Evolutionary conservation across 1,284 basidiomycete species (phyloP), one percentile per base, ranked within the genome.

Genomic region (Boletus semigastroideus): DNA sequence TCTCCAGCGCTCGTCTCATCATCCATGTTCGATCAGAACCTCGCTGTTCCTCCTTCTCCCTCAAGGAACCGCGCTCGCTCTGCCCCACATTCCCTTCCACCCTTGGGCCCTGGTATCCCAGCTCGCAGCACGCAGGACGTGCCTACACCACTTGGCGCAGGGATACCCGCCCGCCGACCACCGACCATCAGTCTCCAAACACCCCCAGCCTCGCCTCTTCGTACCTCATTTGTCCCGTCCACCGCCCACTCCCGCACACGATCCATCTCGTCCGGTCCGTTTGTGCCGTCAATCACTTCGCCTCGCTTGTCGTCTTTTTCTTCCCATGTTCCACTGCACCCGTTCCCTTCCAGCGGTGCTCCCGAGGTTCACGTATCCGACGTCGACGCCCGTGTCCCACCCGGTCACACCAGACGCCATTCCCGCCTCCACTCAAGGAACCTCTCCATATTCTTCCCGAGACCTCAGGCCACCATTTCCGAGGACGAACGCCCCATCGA

Each of bases 391-490:
- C 37, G 22, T 19, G 33, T 56, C 16, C 63, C 61, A 0, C 66
- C 63, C 25, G 51, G 56, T 43, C 74, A 80, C 48, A 67, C 66
- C 10, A 76, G 83, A 40, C 71, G 83, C 38, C 90, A 94, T 68
- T 75, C 81, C 1, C 80, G 90, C 11, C 77, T 95, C 20, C 94
- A 98, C 68, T 25, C 25, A 6, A 25, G 25, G 25, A 25, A 25
- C 25, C 25, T 25, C 25, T 25, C 25, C 25, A 25, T 25, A 25
- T 25, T 4, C 5, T 25, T 25, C 5, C 25, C 25, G 25, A 25
- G 25, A 25, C 25, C 25, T 25, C 25, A 25, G 25, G 25, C 25
- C 7, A 25, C 25, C 25, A 25, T 25, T 25, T 25, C 25, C 25
- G 25, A 25, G 25, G 25, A 25, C 5, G 25, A 25, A 4, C 25